These are phyloP conservation scores for Tolypocladium ophioglossoides DNA, from an alignment of 2,329 filamentous ascomycete genomes.

Conservation along the genomic window DNA sequence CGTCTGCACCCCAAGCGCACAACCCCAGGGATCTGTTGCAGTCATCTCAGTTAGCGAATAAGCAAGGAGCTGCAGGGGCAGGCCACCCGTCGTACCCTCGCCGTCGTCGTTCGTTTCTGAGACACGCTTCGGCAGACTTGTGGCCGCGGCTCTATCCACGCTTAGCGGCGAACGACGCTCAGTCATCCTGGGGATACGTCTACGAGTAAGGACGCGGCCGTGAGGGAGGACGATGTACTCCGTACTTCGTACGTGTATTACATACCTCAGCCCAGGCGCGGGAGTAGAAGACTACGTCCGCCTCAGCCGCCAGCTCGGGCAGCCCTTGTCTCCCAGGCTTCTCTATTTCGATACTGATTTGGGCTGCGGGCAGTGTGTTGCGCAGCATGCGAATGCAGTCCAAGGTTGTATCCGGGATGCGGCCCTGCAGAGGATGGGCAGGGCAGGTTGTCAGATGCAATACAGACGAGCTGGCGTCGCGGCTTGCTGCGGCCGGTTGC, in stretches of 20 bases:
- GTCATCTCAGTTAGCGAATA: slow-evolving; percentile 10
- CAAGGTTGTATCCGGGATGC: slow-evolving; percentile 50
- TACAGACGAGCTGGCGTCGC: background rate
- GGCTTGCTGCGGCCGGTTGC: slow-evolving; percentile 4
- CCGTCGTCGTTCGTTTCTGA: slow-evolving; percentile 30
- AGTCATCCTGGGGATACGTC: background rate
- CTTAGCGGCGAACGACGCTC: background rate
- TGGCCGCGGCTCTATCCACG: slow-evolving; percentile 25
- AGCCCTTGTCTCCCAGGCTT: slow-evolving; percentile 55
- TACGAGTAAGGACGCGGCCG: background rate
- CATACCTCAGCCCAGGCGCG: slow-evolving; percentile 58
- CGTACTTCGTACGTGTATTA: background rate
- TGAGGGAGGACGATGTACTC: background rate
- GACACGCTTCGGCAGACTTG: slow-evolving; percentile 37
- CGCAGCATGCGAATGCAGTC: slow-evolving; percentile 49
- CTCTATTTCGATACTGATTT: slow-evolving; percentile 61
- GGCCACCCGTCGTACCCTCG: slow-evolving; percentile 31
- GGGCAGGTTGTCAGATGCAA: background rate
- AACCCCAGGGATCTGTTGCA: slow-evolving; percentile 32
- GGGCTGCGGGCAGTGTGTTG: slow-evolving; percentile 27
- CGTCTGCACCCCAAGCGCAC: slow-evolving; percentile 50
- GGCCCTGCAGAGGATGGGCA: slow-evolving; percentile 34
- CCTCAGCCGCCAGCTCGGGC: slow-evolving; percentile 45
- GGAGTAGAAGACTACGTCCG: slow-evolving; percentile 66
- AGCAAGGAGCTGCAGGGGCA: slow-evolving; percentile 2